Evolutionary conservation across 106 monocot species (phyloP).

Genomic region (Platanthera guangdongensis): DNA sequence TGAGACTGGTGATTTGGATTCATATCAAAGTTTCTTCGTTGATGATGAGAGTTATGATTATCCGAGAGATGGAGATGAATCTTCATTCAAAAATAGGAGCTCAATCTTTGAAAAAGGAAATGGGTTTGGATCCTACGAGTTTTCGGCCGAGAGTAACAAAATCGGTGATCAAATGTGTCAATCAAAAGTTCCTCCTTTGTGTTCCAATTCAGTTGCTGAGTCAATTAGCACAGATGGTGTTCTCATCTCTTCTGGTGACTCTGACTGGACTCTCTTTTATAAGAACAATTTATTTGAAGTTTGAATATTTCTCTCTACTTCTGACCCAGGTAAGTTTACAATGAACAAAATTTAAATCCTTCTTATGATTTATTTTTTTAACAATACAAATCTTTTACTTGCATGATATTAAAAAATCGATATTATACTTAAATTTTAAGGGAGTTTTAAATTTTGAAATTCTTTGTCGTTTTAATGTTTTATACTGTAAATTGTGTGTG

Average conservation of each 20-base stretch:
- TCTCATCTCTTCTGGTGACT: constrained; percentile 55
- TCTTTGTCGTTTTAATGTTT: too few relatives aligned
- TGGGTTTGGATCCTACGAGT: constrained; percentile 30
- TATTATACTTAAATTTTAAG: too few relatives aligned
- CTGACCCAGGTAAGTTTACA: neutral
- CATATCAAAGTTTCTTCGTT: constrained; percentile 32
- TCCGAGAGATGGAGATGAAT: constrained; percentile 9
- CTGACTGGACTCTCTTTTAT: constrained; percentile 77
- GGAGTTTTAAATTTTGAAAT: too few relatives aligned
- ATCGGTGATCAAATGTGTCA: constrained; percentile 5
- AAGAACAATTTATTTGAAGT: constrained; percentile 59
- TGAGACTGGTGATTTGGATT: constrained; percentile 51
- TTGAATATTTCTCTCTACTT: constrained; percentile 15
- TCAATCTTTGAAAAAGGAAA: constrained; percentile 9
- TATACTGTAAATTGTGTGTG: too few relatives aligned
- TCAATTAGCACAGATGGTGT: constrained; percentile 40
- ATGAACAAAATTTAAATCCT: neutral
- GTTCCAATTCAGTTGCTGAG: constrained; percentile 33
- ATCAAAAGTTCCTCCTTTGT: neutral
- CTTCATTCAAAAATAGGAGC: constrained; percentile 7
- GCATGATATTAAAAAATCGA: too few relatives aligned
- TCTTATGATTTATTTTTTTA: neutral
- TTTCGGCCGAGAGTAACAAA: neutral
- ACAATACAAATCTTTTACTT: too few relatives aligned
- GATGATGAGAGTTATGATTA: constrained; percentile 26